Base-by-base conservation (phyloP, 768 basidiomycete genomes). In the Tremella yokohamensis region DNA sequence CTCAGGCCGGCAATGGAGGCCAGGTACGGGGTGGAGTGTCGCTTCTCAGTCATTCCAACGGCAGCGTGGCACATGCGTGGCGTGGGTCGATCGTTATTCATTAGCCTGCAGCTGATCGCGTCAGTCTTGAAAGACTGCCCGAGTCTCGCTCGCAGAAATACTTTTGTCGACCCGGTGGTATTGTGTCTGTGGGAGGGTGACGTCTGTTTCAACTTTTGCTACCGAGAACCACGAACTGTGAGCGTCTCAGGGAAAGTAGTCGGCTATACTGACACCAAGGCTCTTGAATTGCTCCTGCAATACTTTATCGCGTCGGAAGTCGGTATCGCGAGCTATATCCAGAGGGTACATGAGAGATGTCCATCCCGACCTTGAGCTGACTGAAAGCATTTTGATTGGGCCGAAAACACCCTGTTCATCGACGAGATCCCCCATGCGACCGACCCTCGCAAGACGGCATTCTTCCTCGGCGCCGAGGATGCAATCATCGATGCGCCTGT, bases 171-270 rank as follows among this genome's bases (percentile, higher is more conserved):
- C 70, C 90, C 93, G 8, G 76, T 78, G 57, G 72, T 87, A 0
- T 90, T 92, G 76, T 92, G 90, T 75, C 84, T 87, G 6, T 97
- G 91, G 91, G 92, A 96, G 82, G 91, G 90, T 59, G 90, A 91
- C 76, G 84, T 93, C 24, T 93, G 91, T 74, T 88, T 87, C 78
- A 91, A 90, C 71, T 94, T 94, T 77, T 79, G 92, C 52, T 94
- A 93, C 74, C 81, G 84, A 7, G 80, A 79, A 25, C 85, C 86
- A 50, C 79, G 76, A 48, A 86, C 83, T 26, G 88, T 86, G 76
- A 61, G 83, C 77, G 26, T 49, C 44, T 45, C 62, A 19, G 24
- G 37, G 29, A 2, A 29, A 18, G 15, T 26, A 38, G 16, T n/a
- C 3, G 6, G n/a, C 16, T 6, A 3, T 3, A 37, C 54, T 62